Percentiles rank a stretch among this genome's conserved stretches.
Evolutionary conservation across 129 eudicot species (phyloP).

Genomic region (Erigeron canadensis): DNA sequence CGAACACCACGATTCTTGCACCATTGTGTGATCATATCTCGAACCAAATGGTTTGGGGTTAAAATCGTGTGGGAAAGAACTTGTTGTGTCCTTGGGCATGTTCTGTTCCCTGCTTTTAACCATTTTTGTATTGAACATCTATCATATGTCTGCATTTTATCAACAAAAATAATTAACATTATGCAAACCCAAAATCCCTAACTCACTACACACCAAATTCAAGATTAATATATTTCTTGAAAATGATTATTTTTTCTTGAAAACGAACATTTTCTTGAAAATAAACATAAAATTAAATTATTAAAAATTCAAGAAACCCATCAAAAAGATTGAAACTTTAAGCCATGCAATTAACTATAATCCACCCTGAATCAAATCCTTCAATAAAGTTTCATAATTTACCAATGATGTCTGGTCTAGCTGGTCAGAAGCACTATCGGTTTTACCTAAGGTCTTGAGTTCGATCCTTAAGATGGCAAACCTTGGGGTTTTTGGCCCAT

Average conservation of each 20-base stretch:
- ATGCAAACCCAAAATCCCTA: neutral
- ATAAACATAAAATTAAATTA: neutral
- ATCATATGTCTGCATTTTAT: constrained; percentile 73
- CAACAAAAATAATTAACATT: constrained; percentile 15
- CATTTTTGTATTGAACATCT: constrained; percentile 77
- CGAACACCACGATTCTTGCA: constrained; percentile 60
- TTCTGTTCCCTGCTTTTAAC: constrained; percentile 72
- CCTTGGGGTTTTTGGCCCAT: too few species aligned
- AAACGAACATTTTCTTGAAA: neutral
- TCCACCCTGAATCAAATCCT: neutral
- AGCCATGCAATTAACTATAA: constrained; percentile 6
- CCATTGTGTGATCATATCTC: constrained; percentile 75
- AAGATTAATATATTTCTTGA: too few species aligned
- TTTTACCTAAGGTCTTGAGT: too few species aligned
- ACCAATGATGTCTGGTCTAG: too few species aligned
- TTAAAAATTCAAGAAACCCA: neutral
- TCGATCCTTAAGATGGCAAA: too few species aligned
- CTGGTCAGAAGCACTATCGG: too few species aligned
- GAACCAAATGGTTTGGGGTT: constrained; percentile 71
- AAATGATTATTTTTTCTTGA: too few species aligned
- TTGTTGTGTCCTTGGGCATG: constrained; percentile 75
- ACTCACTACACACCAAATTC: too few species aligned
- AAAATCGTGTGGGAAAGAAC: constrained; percentile 72
- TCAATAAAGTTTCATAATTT: neutral
- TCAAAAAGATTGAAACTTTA: neutral